Conservation (phyloP, 1,139 yeast genomes). For the Geotrichum aggregatum region DNA sequence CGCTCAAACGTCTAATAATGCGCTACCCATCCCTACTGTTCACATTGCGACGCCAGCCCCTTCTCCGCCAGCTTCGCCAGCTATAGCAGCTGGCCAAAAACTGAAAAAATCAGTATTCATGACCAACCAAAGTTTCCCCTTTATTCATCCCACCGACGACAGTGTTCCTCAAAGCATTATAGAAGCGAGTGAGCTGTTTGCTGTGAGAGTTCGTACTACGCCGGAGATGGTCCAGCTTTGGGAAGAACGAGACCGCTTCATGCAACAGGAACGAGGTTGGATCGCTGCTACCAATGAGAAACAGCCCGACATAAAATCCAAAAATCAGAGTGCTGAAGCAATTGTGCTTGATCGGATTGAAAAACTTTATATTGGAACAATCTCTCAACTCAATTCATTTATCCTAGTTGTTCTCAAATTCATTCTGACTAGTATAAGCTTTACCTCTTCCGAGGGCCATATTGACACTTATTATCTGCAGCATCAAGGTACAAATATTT, state of each 20-base stretch:
- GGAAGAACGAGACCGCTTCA: conserved; percentile 64
- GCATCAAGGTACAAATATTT: conserved; percentile 24
- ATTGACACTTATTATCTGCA: conserved; percentile 21
- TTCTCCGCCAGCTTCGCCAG: conserved; percentile 71
- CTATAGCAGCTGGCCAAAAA: conserved; percentile 50
- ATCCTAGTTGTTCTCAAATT: conserved; percentile 61
- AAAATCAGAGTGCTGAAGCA: conserved; percentile 31
- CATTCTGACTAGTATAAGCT: conserved; percentile 45
- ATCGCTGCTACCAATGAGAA: conserved; percentile 21
- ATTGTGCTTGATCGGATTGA: conserved; percentile 59
- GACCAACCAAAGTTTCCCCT: conserved; percentile 75
- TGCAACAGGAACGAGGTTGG: conserved; percentile 75
- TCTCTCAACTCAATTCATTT: conserved; percentile 58
- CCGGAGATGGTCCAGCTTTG: conserved; percentile 65
- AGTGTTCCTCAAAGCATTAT: conserved; percentile 66
- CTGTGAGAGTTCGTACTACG: conserved; percentile 59
- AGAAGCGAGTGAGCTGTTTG: conserved; percentile 70
- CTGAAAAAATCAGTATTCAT: conserved; percentile 64
- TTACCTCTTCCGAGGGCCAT: conserved; percentile 22
- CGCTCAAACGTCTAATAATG: conserved; percentile 51
- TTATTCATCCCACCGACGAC: conserved; percentile 59
- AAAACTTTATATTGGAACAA: conserved; percentile 49
- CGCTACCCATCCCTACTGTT: conserved; percentile 57
- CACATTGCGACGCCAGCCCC: conserved; percentile 90
- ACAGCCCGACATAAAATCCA: conserved; percentile 11